A percentile compares a stretch with the other conserved stretches of the same genome.
phyloP scores from a whole-genome alignment of 306 rosid species.

The Prosopis cineraria region DNA sequence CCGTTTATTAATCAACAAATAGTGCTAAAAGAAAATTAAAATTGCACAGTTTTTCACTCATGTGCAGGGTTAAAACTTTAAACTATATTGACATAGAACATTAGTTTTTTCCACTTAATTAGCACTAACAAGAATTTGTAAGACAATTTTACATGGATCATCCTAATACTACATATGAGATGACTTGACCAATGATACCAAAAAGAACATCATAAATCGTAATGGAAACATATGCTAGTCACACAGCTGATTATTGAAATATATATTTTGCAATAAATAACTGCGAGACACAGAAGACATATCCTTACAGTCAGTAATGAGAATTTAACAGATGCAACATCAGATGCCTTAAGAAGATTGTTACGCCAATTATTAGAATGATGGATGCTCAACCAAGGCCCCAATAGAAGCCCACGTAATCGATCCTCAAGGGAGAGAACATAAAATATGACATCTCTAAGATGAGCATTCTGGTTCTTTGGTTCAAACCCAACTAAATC shows the following conservation, averaged over 20 bases:
- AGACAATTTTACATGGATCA: background rate
- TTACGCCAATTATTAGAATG: conserved; percentile 63
- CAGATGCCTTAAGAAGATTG: conserved; percentile 60
- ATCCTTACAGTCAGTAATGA: conserved; percentile 74
- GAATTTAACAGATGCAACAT: conserved; percentile 61
- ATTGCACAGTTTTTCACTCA: background rate
- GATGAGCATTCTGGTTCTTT: conserved; percentile 60
- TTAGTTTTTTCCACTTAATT: background rate
- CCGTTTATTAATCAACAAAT: background rate
- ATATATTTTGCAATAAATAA: conserved; percentile 15
- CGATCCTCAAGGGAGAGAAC: conserved; percentile 79
- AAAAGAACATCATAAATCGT: conserved; percentile 2
- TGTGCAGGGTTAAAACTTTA: background rate
- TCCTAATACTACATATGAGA: conserved; percentile 4
- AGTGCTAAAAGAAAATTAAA: conserved; percentile 2
- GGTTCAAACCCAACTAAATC: conserved; percentile 53
- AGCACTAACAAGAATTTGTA: background rate
- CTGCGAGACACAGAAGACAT: conserved; percentile 23
- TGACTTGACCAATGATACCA: conserved; percentile 26
- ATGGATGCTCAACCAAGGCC: conserved; percentile 86
- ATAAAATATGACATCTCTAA: conserved; percentile 58
- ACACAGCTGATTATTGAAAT: background rate
- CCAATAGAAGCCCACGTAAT: conserved; percentile 77
- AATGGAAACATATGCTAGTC: conserved; percentile 22
- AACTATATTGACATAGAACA: conserved; percentile 8